Conservation (phyloP, 2,329 filamentous ascomycete species). For the Claviceps citrina region DNA sequence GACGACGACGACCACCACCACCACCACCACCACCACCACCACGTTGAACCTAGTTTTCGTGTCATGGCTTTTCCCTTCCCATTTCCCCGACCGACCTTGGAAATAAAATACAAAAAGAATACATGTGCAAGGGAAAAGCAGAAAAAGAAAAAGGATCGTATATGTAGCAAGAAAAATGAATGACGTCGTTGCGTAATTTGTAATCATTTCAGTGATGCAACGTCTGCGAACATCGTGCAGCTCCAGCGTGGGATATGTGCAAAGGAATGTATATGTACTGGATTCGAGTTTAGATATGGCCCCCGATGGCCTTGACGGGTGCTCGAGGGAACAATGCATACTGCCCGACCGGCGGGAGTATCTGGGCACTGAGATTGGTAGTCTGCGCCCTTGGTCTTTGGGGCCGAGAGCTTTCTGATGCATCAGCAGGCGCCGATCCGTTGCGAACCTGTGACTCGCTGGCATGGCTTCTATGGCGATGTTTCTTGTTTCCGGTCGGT, state of each 20-base stretch:
- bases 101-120: too few relatives aligned
- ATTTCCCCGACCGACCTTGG: too few relatives aligned
- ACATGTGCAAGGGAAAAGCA: too few relatives aligned
- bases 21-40: too few relatives aligned
- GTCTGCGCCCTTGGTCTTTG: conserved; percentile 29
- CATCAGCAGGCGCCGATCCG: conserved; percentile 15
- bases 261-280: neutral
- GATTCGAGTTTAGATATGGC: conserved; percentile 16
- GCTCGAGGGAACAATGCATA: conserved; percentile 31
- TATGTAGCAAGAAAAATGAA: too few relatives aligned
- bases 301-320: conserved; percentile 17
- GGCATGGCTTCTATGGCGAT: conserved; percentile 22
- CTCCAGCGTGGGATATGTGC: neutral
- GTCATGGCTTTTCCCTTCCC: too few relatives aligned
- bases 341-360: conserved; percentile 28
- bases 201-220: too few relatives aligned
- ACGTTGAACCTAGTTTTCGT: too few relatives aligned
- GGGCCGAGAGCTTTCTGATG: conserved; percentile 16
- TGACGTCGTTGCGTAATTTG: too few relatives aligned
- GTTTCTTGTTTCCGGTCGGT: conserved; percentile 10
- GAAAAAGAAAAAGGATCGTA: too few relatives aligned
- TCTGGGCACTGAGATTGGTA: conserved; percentile 27
- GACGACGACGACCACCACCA: too few relatives aligned
- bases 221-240: too few relatives aligned
- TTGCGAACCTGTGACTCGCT: conserved; percentile 22